Conservation (phyloP, 177 flowering plant genomes). For the Telopea speciosissima region DNA sequence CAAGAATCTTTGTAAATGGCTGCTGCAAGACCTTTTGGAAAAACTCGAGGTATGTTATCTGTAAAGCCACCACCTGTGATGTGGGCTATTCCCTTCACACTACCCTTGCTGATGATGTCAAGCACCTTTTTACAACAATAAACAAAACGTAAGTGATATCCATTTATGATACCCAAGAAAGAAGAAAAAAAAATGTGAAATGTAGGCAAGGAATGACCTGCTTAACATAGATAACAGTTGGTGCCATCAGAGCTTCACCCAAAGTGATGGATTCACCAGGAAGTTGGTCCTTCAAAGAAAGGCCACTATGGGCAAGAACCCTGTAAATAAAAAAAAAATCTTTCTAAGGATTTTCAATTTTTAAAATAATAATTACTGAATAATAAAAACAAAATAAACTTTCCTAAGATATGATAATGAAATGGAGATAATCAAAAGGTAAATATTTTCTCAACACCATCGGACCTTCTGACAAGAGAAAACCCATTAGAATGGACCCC, state of each 20-base stretch:
- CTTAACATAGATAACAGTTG: slow-evolving; percentile 89
- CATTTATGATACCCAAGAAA: neutral
- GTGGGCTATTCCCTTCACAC: slow-evolving; percentile 94
- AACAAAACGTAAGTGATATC: no score
- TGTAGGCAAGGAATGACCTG: slow-evolving; percentile 41
- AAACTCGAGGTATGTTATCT: slow-evolving; percentile 90
- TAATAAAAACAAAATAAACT: neutral
- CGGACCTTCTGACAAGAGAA: slow-evolving; percentile 92
- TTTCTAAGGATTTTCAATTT: no score
- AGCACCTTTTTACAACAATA: slow-evolving; percentile 48
- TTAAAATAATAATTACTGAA: no score
- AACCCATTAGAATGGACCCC: slow-evolving; percentile 99
- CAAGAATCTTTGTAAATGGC: slow-evolving; percentile 56
- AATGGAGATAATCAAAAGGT: no score
- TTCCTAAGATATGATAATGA: neutral
- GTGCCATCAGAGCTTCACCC: slow-evolving; percentile 95
- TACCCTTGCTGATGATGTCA: slow-evolving; percentile 72
- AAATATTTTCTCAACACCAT: neutral
- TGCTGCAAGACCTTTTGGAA: slow-evolving; percentile 88
- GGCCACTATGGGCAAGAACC: slow-evolving; percentile 71
- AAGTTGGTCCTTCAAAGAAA: slow-evolving; percentile 59
- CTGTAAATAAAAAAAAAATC: slow-evolving; percentile 24
- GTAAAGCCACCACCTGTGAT: slow-evolving; percentile 98
- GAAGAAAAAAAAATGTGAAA: neutral
- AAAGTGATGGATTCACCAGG: slow-evolving; percentile 54